A percentile compares a stretch with the other conserved stretches of the same genome.
Evolutionary conservation across 768 basidiomycete genomes (phyloP).

Genomic region (Pleurotus eryngii): DNA sequence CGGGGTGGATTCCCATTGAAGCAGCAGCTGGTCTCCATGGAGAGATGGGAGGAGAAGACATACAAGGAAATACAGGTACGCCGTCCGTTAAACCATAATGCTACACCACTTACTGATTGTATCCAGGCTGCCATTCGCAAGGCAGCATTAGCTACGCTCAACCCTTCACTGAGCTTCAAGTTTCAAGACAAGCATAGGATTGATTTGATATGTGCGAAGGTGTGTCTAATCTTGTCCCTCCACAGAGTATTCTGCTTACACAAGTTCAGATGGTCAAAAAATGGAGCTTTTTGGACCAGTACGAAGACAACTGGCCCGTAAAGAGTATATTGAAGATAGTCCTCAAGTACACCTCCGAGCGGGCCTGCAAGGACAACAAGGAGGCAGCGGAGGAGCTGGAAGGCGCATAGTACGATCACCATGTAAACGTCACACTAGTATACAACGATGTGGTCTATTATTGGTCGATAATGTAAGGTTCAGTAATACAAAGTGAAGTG

Average conservation of each 20-base stretch:
- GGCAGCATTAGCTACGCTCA: not conserved
- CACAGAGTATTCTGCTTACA: too few relatives aligned
- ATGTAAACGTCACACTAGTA: too few relatives aligned
- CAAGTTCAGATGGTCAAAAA: not conserved
- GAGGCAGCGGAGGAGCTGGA: too few relatives aligned
- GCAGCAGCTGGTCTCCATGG: not conserved
- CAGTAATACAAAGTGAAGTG: too few relatives aligned
- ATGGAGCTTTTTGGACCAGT: not conserved
- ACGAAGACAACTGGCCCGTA: slow-evolving; percentile 6
- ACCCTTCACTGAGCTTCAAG: not conserved
- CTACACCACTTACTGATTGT: not conserved
- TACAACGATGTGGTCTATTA: too few relatives aligned
- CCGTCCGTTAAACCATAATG: not conserved
- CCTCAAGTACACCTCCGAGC: slow-evolving; percentile 3
- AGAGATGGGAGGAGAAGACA: not conserved
- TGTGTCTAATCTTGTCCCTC: not conserved
- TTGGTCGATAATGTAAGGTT: too few relatives aligned
- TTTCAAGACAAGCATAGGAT: not conserved
- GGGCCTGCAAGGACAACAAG: not conserved
- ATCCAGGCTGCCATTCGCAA: not conserved
- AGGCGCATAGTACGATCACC: too few relatives aligned
- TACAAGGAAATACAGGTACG: not conserved
- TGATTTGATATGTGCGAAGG: not conserved
- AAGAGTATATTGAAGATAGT: not conserved
- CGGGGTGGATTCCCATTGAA: not conserved